phyloP scores from a whole-genome alignment of 306 rosid genomes.

The Malus fusca region DNA sequence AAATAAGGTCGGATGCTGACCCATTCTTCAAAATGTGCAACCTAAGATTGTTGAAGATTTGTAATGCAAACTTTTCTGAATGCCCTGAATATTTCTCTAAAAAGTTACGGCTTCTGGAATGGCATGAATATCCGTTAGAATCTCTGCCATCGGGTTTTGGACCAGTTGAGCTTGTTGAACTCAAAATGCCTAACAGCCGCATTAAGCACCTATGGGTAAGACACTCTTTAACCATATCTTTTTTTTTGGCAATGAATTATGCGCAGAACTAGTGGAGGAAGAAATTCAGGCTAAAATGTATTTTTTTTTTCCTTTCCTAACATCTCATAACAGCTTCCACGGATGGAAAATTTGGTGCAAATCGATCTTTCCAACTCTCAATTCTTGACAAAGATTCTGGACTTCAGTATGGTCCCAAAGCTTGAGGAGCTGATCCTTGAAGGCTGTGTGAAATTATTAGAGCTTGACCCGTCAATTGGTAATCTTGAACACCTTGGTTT shows the following conservation, averaged over 20 bases:
- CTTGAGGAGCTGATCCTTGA: constrained; percentile 1
- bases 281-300: too few species aligned
- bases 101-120: constrained; percentile 3
- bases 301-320: background rate
- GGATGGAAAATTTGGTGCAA: background rate
- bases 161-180: background rate
- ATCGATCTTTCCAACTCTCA: background rate
- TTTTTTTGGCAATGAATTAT: too few species aligned
- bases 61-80: background rate
- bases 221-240: background rate
- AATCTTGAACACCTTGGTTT: too few species aligned
- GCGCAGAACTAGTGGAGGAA: too few species aligned
- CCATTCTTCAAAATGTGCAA: constrained; percentile 5
- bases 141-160: background rate
- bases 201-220: background rate
- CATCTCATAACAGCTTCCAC: background rate
- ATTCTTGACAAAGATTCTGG: background rate
- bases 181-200: constrained; percentile 6
- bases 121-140: constrained; percentile 5
- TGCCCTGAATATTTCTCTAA: background rate
- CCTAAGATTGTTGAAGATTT: constrained; percentile 6
- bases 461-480: too few species aligned
- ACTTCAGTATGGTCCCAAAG: constrained; percentile 1
- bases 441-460: too few species aligned
- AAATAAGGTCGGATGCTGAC: background rate